phyloP scores from a whole-genome alignment of 805 yeast genomes.

The Kodamaea kakaduensis region DNA sequence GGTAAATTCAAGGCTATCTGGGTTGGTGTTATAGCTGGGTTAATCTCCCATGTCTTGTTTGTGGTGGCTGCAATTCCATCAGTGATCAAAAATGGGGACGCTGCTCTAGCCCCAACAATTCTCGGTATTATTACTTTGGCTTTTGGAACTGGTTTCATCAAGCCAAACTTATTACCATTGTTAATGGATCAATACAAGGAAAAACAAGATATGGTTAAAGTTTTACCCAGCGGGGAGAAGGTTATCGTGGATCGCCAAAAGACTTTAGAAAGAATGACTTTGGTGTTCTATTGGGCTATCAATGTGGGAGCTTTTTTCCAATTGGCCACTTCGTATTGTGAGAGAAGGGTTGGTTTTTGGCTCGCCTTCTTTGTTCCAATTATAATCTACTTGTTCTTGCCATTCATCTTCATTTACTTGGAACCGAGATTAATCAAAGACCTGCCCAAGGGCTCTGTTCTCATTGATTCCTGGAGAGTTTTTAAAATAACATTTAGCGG shows the following conservation, averaged over 20 bases:
- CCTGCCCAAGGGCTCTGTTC: conserved; percentile 44
- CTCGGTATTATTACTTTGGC: conserved; percentile 39
- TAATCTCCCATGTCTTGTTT: conserved; percentile 44
- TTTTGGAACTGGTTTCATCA: conserved; percentile 50
- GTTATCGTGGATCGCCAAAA: conserved; percentile 53
- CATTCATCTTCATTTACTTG: conserved; percentile 25
- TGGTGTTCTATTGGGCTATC: conserved; percentile 53
- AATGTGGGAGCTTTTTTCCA: conserved; percentile 53
- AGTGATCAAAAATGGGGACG: conserved; percentile 31
- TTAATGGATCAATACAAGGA: conserved; percentile 51
- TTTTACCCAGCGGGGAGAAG: conserved; percentile 56
- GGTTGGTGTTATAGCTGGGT: conserved; percentile 47
- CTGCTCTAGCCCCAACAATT: conserved; percentile 35
- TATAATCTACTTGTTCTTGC: conserved; percentile 28
- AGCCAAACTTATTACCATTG: conserved; percentile 49
- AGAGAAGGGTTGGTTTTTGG: conserved; percentile 52
- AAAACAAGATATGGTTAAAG: conserved; percentile 55
- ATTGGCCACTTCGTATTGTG: conserved; percentile 49
- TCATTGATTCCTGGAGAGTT: conserved; percentile 42
- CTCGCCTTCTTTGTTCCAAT: conserved; percentile 49
- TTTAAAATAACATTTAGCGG: conserved; percentile 40
- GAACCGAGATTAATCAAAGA: conserved; percentile 27
- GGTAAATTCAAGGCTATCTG: conserved; percentile 49
- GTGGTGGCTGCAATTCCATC: conserved; percentile 47
- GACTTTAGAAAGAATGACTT: conserved; percentile 37